Conservation (phyloP, 805 yeast species). For the Zygotorulaspora chibaensis region DNA sequence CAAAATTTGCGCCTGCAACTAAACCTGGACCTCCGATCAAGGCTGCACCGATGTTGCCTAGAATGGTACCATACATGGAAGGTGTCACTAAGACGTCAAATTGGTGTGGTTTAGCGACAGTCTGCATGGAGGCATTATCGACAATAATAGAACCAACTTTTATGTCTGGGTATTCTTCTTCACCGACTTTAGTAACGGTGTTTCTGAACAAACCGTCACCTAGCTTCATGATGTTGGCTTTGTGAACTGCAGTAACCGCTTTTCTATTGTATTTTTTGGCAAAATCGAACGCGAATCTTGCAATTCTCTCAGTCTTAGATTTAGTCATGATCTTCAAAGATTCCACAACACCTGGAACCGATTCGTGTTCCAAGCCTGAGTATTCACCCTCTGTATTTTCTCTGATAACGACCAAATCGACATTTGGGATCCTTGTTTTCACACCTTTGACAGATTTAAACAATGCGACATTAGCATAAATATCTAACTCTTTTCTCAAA, state of each 20-base stretch:
- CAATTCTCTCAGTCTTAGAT: slow-evolving; percentile 93
- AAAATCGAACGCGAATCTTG: slow-evolving; percentile 94
- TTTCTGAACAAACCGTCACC: slow-evolving; percentile 97
- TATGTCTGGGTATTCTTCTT: slow-evolving; percentile 78
- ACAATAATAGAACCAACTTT: slow-evolving; percentile 89
- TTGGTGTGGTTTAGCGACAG: slow-evolving; percentile 96
- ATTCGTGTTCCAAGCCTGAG: slow-evolving; percentile 96
- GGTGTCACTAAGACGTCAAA: slow-evolving; percentile 98
- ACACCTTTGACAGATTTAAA: slow-evolving; percentile 94
- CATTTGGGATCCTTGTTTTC: slow-evolving; percentile 78
- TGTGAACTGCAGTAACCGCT: slow-evolving; percentile 93
- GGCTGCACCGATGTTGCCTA: slow-evolving; percentile 96
- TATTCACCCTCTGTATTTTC: slow-evolving; percentile 99
- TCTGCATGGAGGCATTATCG: slow-evolving; percentile 99
- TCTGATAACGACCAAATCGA: slow-evolving; percentile 92
- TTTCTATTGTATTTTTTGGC: slow-evolving; percentile 90
- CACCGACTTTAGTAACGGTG: slow-evolving; percentile 84
- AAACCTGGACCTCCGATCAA: slow-evolving; percentile 96
- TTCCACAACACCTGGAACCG: slow-evolving; percentile 97
- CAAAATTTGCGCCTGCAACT: slow-evolving; percentile 97
- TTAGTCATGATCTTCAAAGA: slow-evolving; percentile 92
- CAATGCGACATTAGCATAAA: slow-evolving; percentile 90
- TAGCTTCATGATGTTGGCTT: slow-evolving; percentile 98
- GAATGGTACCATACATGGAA: slow-evolving; percentile 94
- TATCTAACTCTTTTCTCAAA: slow-evolving; percentile 91